Conservation (phyloP, 1,139 yeast species). For the Williopsis jadinii region DNA sequence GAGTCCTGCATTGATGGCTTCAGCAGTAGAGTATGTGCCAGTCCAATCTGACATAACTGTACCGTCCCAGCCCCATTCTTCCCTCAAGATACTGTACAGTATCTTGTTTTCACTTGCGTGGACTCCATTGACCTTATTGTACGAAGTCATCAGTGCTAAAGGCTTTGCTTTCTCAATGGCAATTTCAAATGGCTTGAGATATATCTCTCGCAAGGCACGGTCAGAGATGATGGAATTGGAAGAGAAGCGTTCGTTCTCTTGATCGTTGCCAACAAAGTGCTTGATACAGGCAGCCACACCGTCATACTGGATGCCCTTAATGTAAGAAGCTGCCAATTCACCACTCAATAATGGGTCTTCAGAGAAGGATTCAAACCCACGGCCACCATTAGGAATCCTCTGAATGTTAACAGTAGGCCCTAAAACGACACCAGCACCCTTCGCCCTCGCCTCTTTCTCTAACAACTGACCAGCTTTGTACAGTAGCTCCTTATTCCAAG, state of each 20-base stretch:
- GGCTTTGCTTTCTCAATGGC: constrained; percentile 44
- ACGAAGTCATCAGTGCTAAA: constrained; percentile 48
- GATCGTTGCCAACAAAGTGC: constrained; percentile 53
- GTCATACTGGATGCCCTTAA: constrained; percentile 46
- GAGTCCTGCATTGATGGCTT: constrained; percentile 44
- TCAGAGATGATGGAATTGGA: constrained; percentile 42
- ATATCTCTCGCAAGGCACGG: constrained; percentile 52
- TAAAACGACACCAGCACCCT: constrained; percentile 48
- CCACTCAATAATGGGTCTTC: constrained; percentile 57
- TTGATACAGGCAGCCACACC: constrained; percentile 49
- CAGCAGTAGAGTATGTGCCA: constrained; percentile 43
- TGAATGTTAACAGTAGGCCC: constrained; percentile 51
- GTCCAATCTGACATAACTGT: constrained; percentile 54
- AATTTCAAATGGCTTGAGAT: constrained; percentile 51
- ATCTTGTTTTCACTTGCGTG: constrained; percentile 40
- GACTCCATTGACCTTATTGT: constrained; percentile 49
- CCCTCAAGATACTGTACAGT: constrained; percentile 37
- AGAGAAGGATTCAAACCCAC: constrained; percentile 52
- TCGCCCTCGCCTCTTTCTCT: constrained; percentile 42
- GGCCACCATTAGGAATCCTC: constrained; percentile 53
- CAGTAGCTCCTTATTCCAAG: constrained; percentile 33
- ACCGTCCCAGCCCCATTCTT: constrained; percentile 53
- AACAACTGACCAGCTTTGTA: constrained; percentile 37
- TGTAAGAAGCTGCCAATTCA: constrained; percentile 37
- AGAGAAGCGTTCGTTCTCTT: constrained; percentile 44